Base-by-base conservation (phyloP, 2,329 filamentous ascomycete genomes). In the Exophiala alcalophila region DNA sequence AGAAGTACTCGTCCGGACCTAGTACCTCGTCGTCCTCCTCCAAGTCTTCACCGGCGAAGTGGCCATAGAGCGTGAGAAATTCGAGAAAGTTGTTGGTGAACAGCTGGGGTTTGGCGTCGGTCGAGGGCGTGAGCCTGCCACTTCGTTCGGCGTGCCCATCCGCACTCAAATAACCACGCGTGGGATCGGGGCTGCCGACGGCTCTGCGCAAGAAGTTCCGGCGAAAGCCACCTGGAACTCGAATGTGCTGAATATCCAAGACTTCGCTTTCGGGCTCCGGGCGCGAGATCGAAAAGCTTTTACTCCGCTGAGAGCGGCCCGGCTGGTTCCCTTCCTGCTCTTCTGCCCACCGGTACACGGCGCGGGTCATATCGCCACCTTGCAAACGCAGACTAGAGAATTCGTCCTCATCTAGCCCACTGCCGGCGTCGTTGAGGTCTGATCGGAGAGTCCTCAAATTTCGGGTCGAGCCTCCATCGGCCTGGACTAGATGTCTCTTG, bases 311-410 rank as follows among this genome's bases (percentile, higher is more conserved):
- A 56, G 79, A 79, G 12, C 74, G 71, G 20, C 69, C 65, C 11
- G 69, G 66, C 33, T 72, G 69, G 54, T 82, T 78, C 32, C 80
- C 73, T 60, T 94, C 83, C 37, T 85, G 85, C 62, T 94, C 86
- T 64, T 97, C 89, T 4, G 89, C 88, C 87, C 94, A 98, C 57
- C 87, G 84, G 71, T 98, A 98, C 57, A 98, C 94, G 40, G 91
- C 87, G 48, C 92, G 77, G 16, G 91, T 96, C 44, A 96, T 84
- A 62, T 98, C 92, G 52, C 92, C 92, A 47, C 92, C 92, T 62
- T 97, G 94, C 32, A 98, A 71, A 61, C 83, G 83, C 62, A 98
- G 67, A 66, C 92, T 97, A 20, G 90, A 96, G 63, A 98, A 98
- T 59, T 94, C 87, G 46, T 92, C 86, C 4, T 83, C 80, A 49